Conservation (phyloP, 768 basidiomycete species). For the Tylopilus vinaceipallidus region DNA sequence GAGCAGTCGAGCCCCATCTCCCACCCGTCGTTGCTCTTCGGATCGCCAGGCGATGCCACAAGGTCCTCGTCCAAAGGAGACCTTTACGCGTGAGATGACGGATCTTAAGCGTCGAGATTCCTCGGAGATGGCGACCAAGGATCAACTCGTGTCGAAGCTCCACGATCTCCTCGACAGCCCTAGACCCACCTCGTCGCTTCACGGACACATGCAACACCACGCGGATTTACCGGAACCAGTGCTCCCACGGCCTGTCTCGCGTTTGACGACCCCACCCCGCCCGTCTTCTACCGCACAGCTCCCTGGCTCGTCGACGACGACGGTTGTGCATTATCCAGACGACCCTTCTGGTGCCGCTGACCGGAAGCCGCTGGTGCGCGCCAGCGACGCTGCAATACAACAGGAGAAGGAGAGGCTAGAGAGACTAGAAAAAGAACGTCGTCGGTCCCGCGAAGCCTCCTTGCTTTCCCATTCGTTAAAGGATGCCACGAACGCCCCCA, state of each 20-base stretch:
- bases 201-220: conserved; percentile 35
- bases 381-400: conserved; percentile 53
- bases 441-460: conserved; percentile 23
- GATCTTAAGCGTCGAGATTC: conserved; percentile 24
- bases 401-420: conserved; percentile 46
- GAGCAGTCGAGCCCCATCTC: conserved; percentile 29
- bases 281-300: conserved; percentile 22
- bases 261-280: conserved; percentile 21
- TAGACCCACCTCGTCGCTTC: conserved; percentile 39
- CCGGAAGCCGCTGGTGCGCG: conserved; percentile 40
- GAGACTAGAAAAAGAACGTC: conserved; percentile 32
- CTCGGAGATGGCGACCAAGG: conserved; percentile 23
- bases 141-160: conserved; percentile 39
- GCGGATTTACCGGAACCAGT: conserved; percentile 27
- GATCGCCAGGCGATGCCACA: conserved; percentile 19
- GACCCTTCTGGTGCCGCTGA: conserved; percentile 10
- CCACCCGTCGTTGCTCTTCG: conserved; percentile 22
- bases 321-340: conserved; percentile 12
- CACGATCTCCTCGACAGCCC: conserved; percentile 48
- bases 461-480: conserved; percentile 22
- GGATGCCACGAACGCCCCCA: conserved; percentile 28
- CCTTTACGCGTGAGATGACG: conserved; percentile 20
- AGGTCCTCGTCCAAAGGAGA: conserved; percentile 20
- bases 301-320: conserved; percentile 19
- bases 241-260: conserved; percentile 22